Evolutionary conservation across 2,329 filamentous ascomycete genomes (phyloP).

Genomic region (Aspergillus piperis): DNA sequence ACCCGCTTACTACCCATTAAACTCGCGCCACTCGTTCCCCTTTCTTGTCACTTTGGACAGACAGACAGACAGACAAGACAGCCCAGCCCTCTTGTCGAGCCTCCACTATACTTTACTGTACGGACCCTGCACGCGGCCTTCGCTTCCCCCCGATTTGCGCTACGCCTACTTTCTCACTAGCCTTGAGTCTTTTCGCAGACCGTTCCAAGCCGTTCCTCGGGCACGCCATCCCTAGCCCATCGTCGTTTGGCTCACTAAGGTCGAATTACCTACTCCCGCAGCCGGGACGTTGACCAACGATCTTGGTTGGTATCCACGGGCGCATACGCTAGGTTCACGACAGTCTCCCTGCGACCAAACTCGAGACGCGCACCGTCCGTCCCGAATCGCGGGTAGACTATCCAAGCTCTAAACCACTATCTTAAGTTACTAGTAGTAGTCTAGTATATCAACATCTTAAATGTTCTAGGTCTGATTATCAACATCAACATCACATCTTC

Average conservation of each 20-base stretch:
- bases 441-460: slow-evolving; percentile 12
- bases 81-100: slow-evolving; percentile 7
- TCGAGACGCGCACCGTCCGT: slow-evolving; percentile 29
- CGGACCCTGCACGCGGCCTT: slow-evolving; percentile 31
- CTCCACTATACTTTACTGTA: slow-evolving; percentile 12
- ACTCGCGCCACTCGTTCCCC: slow-evolving; percentile 8
- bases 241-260: slow-evolving; percentile 21
- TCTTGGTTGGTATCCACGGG: slow-evolving; percentile 36
- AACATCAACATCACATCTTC: slow-evolving; percentile 15
- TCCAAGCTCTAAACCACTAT: slow-evolving; percentile 27
- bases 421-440: slow-evolving; percentile 4
- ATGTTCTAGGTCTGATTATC: slow-evolving; percentile 21
- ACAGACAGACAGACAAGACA: neutral
- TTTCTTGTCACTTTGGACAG: neutral
- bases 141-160: slow-evolving; percentile 38
- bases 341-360: slow-evolving; percentile 22
- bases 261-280: slow-evolving; percentile 20
- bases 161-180: slow-evolving; percentile 38
- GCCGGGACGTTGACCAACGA: slow-evolving; percentile 28
- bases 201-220: slow-evolving; percentile 35
- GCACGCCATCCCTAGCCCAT: slow-evolving; percentile 33
- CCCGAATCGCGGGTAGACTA: slow-evolving; percentile 41
- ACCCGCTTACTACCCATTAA: slow-evolving; percentile 1
- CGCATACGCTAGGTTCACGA: slow-evolving; percentile 38
- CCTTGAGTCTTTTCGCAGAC: slow-evolving; percentile 25